Percentiles rank a stretch among this genome's conserved stretches.
These are phyloP conservation scores for Calvatia gigantea DNA, from an alignment of 768 basidiomycete genomes.

Conservation along the genomic window DNA sequence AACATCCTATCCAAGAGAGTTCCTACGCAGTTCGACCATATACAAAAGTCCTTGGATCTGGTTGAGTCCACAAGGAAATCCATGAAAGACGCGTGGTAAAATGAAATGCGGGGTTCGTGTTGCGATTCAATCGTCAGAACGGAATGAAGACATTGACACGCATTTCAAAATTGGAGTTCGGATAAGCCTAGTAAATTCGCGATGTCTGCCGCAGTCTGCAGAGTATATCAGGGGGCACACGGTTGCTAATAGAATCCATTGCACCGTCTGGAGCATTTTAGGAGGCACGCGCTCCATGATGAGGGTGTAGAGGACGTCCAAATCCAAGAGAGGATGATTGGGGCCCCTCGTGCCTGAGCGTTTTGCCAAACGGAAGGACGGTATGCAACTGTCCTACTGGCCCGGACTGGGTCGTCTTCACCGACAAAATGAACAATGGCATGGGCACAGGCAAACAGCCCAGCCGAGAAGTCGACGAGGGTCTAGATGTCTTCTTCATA, in stretches of 20 bases:
- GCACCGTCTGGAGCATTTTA: not conserved
- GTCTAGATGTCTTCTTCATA: not conserved
- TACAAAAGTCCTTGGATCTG: not conserved
- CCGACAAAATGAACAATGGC: slow-evolving; percentile 9
- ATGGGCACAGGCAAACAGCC: slow-evolving; percentile 1
- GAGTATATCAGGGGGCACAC: not conserved
- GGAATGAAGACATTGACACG: not conserved
- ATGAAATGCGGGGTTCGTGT: not conserved
- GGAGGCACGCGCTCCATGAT: not conserved
- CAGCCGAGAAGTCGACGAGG: slow-evolving; percentile 2
- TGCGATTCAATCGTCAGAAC: not conserved
- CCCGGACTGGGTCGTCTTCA: not conserved
- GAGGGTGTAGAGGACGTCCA: not conserved
- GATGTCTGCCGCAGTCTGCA: not conserved
- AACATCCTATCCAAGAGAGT: not conserved
- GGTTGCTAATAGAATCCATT: not conserved
- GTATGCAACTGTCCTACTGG: not conserved
- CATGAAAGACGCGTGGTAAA: slow-evolving; percentile 7
- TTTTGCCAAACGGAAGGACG: not conserved
- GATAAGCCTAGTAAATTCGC: not conserved
- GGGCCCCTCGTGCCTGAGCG: not conserved
- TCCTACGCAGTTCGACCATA: not conserved
- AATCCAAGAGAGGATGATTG: not conserved
- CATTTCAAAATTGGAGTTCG: not conserved
- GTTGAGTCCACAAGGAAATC: not conserved